A percentile compares a stretch with the other conserved stretches of the same genome.
phyloP scores from a whole-genome alignment of 176 grass and related monocot species.

The Areca catechu region DNA sequence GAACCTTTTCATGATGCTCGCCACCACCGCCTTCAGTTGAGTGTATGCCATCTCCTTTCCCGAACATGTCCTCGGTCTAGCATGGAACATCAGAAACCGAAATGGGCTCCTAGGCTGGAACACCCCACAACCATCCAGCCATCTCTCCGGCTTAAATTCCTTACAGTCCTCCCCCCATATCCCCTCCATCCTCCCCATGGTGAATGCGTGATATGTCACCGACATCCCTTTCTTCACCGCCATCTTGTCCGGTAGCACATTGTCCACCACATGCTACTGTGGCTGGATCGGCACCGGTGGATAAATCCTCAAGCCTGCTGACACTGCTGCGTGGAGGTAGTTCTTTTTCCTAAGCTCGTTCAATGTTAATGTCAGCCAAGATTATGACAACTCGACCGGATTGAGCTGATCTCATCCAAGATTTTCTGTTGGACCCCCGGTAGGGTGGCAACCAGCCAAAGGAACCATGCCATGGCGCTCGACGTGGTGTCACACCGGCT shows the following conservation, averaged over 20 bases:
- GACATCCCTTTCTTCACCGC: conserved; percentile 30
- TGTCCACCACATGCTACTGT: conserved; percentile 18
- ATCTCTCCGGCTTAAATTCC: conserved; percentile 52
- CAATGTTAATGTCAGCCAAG: conserved; percentile 25
- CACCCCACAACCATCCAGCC: conserved; percentile 40
- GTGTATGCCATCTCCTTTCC: conserved; percentile 83
- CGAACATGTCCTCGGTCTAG: conserved; percentile 49
- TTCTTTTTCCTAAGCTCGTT: conserved; percentile 67
- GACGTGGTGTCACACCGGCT: conserved; percentile 60
- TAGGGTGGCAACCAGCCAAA: conserved; percentile 61
- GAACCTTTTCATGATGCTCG: conserved; percentile 38
- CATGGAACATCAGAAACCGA: conserved; percentile 48
- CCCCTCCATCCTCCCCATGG: too few species aligned
- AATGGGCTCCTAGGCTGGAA: conserved; percentile 57
- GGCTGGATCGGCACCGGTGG: conserved; percentile 46
- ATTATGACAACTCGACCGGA: conserved; percentile 10
- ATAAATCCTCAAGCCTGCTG: conserved; percentile 66
- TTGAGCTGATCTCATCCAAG: conserved; percentile 37
- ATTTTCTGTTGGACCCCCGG: conserved; percentile 38
- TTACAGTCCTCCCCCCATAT: conserved; percentile 41
- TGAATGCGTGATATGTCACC: conserved; percentile 38
- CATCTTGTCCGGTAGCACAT: conserved; percentile 66
- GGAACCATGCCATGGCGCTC: conserved; percentile 64
- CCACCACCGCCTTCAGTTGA: conserved; percentile 69
- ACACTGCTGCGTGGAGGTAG: conserved; percentile 64